Conservation (phyloP, 108 stramenopile species). For the Discostella pseudostelligera region DNA sequence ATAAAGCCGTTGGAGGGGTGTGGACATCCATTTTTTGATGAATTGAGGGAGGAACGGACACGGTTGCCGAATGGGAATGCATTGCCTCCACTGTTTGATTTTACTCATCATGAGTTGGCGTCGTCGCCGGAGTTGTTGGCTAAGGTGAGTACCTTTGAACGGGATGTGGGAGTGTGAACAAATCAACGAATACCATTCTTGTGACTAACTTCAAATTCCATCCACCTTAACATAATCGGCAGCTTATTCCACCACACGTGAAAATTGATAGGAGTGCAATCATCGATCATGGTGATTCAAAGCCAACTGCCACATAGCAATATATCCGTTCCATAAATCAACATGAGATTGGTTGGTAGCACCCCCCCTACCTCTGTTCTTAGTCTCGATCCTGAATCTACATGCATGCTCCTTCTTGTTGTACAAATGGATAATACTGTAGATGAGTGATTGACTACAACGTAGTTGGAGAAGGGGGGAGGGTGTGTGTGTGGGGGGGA, state of each 20-base stretch:
- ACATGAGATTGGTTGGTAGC: neutral
- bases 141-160: constrained; percentile 34
- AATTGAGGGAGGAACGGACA: constrained; percentile 76
- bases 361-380: neutral
- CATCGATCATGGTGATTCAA: neutral
- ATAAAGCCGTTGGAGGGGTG: constrained; percentile 90
- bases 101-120: constrained; percentile 79
- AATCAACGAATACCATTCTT: too few species aligned
- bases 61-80: constrained; percentile 77
- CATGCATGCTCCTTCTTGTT: too few species aligned
- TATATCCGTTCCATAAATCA: neutral
- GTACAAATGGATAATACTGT: too few species aligned
- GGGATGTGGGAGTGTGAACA: too few species aligned
- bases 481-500: too few species aligned
- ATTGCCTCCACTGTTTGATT: constrained; percentile 90
- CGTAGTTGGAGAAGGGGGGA: too few species aligned
- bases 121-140: constrained; percentile 61
- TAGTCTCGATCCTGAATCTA: neutral
- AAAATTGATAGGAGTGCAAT: constrained; percentile 17
- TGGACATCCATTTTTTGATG: constrained; percentile 94
- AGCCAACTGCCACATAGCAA: neutral
- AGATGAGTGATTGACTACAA: too few species aligned
- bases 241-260: constrained; percentile 32
- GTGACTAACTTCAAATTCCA: neutral
- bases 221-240: neutral